A percentile compares a stretch with the other conserved stretches of the same genome.
Conservation (phyloP, 768 basidiomycete genomes). For the Boletus edulis region DNA sequence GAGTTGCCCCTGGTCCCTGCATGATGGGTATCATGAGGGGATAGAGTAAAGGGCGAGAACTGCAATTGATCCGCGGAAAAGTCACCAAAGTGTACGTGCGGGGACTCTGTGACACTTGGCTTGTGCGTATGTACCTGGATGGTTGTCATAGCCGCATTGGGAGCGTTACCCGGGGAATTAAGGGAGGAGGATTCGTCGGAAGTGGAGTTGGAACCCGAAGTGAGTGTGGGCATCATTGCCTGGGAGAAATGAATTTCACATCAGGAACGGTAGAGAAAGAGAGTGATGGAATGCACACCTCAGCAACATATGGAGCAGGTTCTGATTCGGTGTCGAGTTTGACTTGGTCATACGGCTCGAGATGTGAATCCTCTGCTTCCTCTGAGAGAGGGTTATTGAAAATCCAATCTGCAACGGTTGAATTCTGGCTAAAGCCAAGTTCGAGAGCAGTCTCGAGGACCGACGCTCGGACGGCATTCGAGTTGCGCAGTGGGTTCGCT, state of each 20-base stretch:
- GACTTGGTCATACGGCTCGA: not conserved
- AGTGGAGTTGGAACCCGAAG: constrained; percentile 39
- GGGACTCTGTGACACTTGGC: constrained; percentile 28
- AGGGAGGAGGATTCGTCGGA: constrained; percentile 43
- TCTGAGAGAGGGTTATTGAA: constrained; percentile 60
- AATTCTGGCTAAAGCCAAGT: constrained; percentile 59
- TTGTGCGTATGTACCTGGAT: constrained; percentile 27
- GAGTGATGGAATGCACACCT: constrained; percentile 25
- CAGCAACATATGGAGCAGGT: constrained; percentile 18
- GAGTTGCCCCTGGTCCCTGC: not conserved
- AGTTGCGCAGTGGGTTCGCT: constrained; percentile 39
- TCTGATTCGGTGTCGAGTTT: constrained; percentile 2
- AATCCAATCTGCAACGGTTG: constrained; percentile 67
- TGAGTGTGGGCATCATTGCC: constrained; percentile 34
- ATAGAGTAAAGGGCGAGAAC: constrained; percentile 21
- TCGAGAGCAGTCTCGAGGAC: constrained; percentile 72
- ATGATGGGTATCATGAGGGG: constrained; percentile 5
- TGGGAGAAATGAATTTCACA: constrained; percentile 12
- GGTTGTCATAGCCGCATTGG: constrained; percentile 12
- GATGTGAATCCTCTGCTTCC: constrained; percentile 48
- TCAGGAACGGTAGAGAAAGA: constrained; percentile 3
- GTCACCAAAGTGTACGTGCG: constrained; percentile 30
- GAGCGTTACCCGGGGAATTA: constrained; percentile 22
- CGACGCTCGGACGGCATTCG: constrained; percentile 63
- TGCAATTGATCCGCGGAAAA: constrained; percentile 31